A percentile compares a stretch with the other conserved stretches of the same genome.
Conservation (phyloP, 768 basidiomycete species). For the Boletales sp. region DNA sequence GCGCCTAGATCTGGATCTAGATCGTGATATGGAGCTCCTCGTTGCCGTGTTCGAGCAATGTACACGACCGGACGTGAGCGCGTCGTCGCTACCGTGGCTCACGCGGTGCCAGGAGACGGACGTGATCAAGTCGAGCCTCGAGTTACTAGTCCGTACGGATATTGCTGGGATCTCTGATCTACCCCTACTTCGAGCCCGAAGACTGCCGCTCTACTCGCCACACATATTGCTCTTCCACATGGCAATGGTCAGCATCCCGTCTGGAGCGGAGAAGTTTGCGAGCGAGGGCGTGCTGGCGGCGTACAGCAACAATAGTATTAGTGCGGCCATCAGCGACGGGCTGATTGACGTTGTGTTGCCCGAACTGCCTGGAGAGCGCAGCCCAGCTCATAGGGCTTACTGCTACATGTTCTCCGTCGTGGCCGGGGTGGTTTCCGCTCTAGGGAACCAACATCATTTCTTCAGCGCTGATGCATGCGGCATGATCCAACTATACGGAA, state of each 20-base stretch:
- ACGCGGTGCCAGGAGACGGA: slow-evolving; percentile 76
- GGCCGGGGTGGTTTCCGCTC: slow-evolving; percentile 61
- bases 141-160: slow-evolving; percentile 66
- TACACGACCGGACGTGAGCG: slow-evolving; percentile 61
- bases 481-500: slow-evolving; percentile 79
- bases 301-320: slow-evolving; percentile 81
- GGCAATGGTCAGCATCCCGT: slow-evolving; percentile 69
- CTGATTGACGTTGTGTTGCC: slow-evolving; percentile 62
- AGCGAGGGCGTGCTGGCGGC: slow-evolving; percentile 78
- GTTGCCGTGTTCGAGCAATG: slow-evolving; percentile 84
- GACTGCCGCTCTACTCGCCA: slow-evolving; percentile 67
- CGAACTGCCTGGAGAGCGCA: slow-evolving; percentile 71
- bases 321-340: slow-evolving; percentile 70
- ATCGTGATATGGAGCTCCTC: slow-evolving; percentile 77
- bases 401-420: slow-evolving; percentile 82
- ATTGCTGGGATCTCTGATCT: slow-evolving; percentile 68
- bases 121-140: slow-evolving; percentile 70
- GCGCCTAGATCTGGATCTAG: slow-evolving; percentile 58
- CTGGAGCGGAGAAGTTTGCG: slow-evolving; percentile 81
- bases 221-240: slow-evolving; percentile 86
- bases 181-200: slow-evolving; percentile 55
- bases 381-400: slow-evolving; percentile 77
- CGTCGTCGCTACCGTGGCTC: slow-evolving; percentile 75
- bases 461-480: slow-evolving; percentile 85
- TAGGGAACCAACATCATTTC: slow-evolving; percentile 66